These are phyloP conservation scores for Porcisia hertigi DNA, from an alignment of 208 protist genomes.

Conservation along the genomic window DNA sequence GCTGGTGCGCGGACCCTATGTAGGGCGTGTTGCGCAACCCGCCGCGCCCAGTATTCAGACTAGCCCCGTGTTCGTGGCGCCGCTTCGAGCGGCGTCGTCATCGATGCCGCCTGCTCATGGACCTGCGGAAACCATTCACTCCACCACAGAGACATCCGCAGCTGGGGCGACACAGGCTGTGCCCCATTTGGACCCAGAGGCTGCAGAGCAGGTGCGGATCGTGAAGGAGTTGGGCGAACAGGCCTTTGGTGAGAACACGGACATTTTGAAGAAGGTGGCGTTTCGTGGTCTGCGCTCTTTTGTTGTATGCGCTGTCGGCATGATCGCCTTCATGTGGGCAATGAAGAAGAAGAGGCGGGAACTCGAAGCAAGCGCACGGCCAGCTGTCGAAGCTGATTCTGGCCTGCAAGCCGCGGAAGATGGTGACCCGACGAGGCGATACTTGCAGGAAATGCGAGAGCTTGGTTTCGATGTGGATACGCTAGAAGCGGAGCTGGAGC, in stretches of 20 bases:
- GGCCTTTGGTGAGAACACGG: slow-evolving; percentile 78
- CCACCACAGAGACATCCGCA: not conserved
- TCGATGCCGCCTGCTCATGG: not conserved
- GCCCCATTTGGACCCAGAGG: slow-evolving; percentile 43
- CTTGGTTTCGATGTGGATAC: slow-evolving; percentile 86
- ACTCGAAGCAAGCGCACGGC: slow-evolving; percentile 6
- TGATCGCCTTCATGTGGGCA: slow-evolving; percentile 51
- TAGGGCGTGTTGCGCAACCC: not conserved
- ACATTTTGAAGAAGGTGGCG: slow-evolving; percentile 67
- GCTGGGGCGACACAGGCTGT: not conserved
- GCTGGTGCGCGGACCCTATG: not conserved
- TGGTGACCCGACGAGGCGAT: slow-evolving; percentile 66
- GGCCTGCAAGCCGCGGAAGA: slow-evolving; percentile 8
- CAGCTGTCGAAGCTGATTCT: not conserved
- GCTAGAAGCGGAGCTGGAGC: slow-evolving; percentile 73
- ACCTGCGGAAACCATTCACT: not conserved
- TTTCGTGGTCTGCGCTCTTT: slow-evolving; percentile 73
- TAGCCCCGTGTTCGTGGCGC: not conserved
- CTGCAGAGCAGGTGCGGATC: slow-evolving; percentile 55
- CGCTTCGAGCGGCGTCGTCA: slow-evolving; percentile 2
- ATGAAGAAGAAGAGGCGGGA: slow-evolving; percentile 45
- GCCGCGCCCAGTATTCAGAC: not conserved
- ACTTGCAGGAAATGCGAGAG: slow-evolving; percentile 81
- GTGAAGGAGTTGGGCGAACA: slow-evolving; percentile 58
- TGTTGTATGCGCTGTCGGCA: slow-evolving; percentile 50